Base-by-base conservation (phyloP, 1,139 yeast species). In the Meyerozyma elateridarum region DNA sequence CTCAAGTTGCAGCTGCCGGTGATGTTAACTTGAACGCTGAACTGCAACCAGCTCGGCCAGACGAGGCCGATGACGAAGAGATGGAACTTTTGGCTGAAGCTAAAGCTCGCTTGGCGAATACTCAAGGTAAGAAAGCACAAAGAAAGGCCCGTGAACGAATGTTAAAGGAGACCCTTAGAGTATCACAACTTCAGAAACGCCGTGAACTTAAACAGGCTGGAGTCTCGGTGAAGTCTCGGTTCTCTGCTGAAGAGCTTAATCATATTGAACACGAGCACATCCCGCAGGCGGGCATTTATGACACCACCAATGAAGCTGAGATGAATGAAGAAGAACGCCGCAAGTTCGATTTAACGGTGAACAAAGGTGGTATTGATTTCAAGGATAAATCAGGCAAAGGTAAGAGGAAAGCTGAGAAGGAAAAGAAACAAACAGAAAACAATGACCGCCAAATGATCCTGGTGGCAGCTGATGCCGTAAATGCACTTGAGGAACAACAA, bases 71-170 rank as follows among this genome's bases (percentile, higher is more conserved):
- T 38, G 96, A 88, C 35, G 96, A 87, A 39, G 96, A 91, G 47
- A 62, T 75, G 39, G 97, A 91, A 52, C 88, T 91, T 96, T 59
- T 91, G 8, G 78, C 89, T 7, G 98, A 91, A 51, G 97, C 98
- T 0, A 73, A 84, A 34, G 95, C 96, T 1, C 72, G 98, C 45
- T 61, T 91, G 42, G 87, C 95, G 7, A 89, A 87, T 48, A 89
- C 96, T 0, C 91, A 84, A 52, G 98, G 98, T 39, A 88, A 89
- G 47, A 91, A 91, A 57, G 97, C 97, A 1, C 85, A 88, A 40
- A 61, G 98, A 38, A 85, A 89, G 51, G 87, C 84, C 3, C 67
- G 98, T 36, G 98, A 91, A 49, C 65, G 93, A 35, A 73, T 87
- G 74, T 44, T 67, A 26, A 85, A 79, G 32, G 89, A 83, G 49